These are phyloP conservation scores for Lipomyces starkeyi DNA, from an alignment of 805 yeast species.

Conservation along the genomic window DNA sequence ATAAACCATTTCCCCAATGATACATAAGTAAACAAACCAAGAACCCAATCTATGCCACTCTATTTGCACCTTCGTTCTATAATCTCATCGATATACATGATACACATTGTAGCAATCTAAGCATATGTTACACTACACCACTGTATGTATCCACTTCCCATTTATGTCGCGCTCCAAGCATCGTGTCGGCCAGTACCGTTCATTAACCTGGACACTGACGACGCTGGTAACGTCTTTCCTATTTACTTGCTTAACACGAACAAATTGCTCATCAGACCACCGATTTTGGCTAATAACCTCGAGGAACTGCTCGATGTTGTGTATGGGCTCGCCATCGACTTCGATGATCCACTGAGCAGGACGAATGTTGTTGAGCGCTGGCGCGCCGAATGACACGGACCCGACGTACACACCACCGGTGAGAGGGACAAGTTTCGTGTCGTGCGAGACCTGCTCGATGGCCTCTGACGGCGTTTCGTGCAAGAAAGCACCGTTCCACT, in stretches of 20 bases:
- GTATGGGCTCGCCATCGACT: conserved; percentile 57
- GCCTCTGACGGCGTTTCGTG: conserved; percentile 34
- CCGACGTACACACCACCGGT: conserved; percentile 37
- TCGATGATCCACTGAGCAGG: conserved; percentile 80
- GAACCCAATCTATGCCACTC: neutral
- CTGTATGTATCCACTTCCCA: conserved; percentile 29
- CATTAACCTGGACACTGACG: conserved; percentile 34
- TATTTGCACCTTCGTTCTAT: neutral
- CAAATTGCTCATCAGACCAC: conserved; percentile 34
- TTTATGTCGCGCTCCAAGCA: conserved; percentile 17
- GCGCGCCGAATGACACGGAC: conserved; percentile 36
- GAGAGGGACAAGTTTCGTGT: conserved; percentile 25
- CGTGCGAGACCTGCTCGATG: conserved; percentile 34
- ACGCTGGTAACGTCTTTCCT: conserved; percentile 36
- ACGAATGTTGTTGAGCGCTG: conserved; percentile 34
- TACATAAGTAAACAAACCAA: neutral
- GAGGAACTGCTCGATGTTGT: conserved; percentile 23
- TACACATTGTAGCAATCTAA: neutral
- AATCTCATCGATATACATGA: neutral
- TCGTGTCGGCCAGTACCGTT: conserved; percentile 36
- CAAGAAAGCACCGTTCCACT: conserved; percentile 37
- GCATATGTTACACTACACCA: conserved; percentile 7
- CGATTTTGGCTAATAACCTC: conserved; percentile 10
- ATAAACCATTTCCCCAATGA: neutral
- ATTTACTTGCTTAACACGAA: conserved; percentile 37